Evolutionary conservation across 1,139 yeast species (phyloP), one percentile per base, ranked within the genome.

Genomic region (Suhomyces ambrosiae): DNA sequence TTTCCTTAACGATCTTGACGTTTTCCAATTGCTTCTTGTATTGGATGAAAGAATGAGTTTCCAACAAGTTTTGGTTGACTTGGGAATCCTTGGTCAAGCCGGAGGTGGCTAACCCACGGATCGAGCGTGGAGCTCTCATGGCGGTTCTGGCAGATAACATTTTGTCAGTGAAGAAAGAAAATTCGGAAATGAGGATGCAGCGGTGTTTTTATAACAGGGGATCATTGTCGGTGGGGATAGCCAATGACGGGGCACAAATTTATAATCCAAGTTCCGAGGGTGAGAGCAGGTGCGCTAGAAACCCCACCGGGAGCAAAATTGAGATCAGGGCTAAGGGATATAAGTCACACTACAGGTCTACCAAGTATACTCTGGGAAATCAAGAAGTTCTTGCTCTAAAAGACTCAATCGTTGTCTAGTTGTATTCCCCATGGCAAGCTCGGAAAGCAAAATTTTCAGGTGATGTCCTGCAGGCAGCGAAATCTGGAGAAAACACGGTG

Each of bases 1-100:
- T 84, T 54, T 79, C 72, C 71, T 84, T 83, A 60, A 92, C 97
- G 57, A 88, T 85, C 56, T 86, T 78, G 53, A 90, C 83, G 61
- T 85, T 88, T 71, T 88, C 96, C 53, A 84, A 65, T 54, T 85
- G 81, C 60, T 82, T 76, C 69, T 84, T 85, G 74, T 85, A 85
- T 60, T 82, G 79, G 56, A 85, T 71, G 76, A 81, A 89, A 42
- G 92, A 86, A 67, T 79, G 81, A 59, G 80, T 74, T 74, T 92
- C 98, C 76, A 89, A 79, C 72, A 85, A 77, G 78, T 88, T 90
- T 78, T 86, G 94, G 71, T 80, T 76, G 48, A 92, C 97, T 71
- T 88, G 86, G 47, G 97, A 87, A 70, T 90, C 97, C 68, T 82
- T 83, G 57, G 92, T 83, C 57, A 89, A 68, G 49, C 79, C 75